A percentile compares a stretch with the other conserved stretches of the same genome.
phyloP scores from a whole-genome alignment of 2,329 filamentous ascomycete species.

The Trematosphaeria pertusa region DNA sequence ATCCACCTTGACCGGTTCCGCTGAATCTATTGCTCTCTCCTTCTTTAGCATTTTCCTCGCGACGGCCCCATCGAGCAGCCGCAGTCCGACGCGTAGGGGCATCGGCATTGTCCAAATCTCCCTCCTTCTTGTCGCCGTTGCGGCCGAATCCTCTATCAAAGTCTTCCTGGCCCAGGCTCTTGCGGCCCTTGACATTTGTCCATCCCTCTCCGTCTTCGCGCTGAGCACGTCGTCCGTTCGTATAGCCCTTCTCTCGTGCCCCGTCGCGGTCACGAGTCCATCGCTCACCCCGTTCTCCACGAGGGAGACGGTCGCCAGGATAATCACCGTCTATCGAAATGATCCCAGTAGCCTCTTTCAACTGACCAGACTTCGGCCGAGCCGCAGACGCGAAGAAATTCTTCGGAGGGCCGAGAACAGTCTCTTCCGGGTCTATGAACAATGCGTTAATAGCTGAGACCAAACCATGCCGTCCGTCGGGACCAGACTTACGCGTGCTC shows the following conservation, averaged over 20 bases:
- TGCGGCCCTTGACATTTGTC: conserved; percentile 76
- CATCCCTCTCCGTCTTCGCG: conserved; percentile 71
- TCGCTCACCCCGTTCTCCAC: conserved; percentile 43
- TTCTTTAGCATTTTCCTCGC: conserved; percentile 59
- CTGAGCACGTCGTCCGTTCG: conserved; percentile 50
- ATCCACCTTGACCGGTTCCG: conserved; percentile 61
- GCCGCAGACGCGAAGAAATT: conserved; percentile 82
- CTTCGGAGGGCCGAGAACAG: conserved; percentile 84
- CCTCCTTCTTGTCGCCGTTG: conserved; percentile 56
- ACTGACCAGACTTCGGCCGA: conserved; percentile 54
- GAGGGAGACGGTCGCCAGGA: conserved; percentile 40
- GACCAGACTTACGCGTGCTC: conserved; percentile 56
- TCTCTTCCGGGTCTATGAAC: conserved; percentile 73
- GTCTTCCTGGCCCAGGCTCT: conserved; percentile 75
- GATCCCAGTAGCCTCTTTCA: conserved; percentile 44
- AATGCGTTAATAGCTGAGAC: conserved; percentile 38
- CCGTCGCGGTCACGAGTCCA: conserved; percentile 52
- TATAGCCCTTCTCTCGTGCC: conserved; percentile 40
- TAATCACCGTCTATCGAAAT: conserved; percentile 49
- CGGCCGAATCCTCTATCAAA: conserved; percentile 71
- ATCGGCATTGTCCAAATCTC: conserved; percentile 51
- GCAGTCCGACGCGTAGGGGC: conserved; percentile 66
- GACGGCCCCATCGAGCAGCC: conserved; percentile 74
- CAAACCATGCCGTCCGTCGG: conserved; percentile 43
- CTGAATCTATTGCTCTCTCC: conserved; percentile 52